Evolutionary conservation across 345 rosid species (phyloP).

Genomic region (Mallotus nudiflorus): DNA sequence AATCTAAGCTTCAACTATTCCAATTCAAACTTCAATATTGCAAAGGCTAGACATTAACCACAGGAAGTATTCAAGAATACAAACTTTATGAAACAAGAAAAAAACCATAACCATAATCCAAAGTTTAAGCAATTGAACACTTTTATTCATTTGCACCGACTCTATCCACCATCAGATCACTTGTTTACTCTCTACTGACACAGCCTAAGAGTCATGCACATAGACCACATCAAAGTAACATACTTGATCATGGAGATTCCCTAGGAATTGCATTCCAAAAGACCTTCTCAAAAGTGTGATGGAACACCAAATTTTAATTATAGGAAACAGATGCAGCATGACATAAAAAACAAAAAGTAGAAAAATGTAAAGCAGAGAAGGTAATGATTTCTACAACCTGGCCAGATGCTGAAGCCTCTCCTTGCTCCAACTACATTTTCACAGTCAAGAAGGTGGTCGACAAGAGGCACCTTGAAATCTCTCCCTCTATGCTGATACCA

Average conservation of each 20-base stretch:
- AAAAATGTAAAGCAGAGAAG: not conserved
- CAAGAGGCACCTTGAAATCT: constrained; percentile 88
- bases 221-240: too few species aligned
- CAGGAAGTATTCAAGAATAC: constrained; percentile 1
- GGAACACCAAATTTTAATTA: not conserved
- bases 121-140: not conserved
- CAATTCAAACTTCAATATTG: not conserved
- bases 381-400: constrained; percentile 38
- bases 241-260: not conserved
- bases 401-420: constrained; percentile 49
- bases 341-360: not conserved
- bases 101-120: not conserved
- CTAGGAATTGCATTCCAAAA: not conserved
- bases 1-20: not conserved
- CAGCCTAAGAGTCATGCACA: not conserved
- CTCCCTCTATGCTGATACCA: constrained; percentile 93
- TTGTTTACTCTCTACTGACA: not conserved
- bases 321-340: not conserved
- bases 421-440: constrained; percentile 60
- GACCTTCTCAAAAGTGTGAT: too few species aligned
- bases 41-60: not conserved
- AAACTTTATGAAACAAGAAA: not conserved
- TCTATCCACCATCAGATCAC: not conserved
- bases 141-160: not conserved
- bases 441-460: constrained; percentile 51